Conservation (phyloP, 2,329 filamentous ascomycete genomes). For the Lecanicillium sp. region DNA sequence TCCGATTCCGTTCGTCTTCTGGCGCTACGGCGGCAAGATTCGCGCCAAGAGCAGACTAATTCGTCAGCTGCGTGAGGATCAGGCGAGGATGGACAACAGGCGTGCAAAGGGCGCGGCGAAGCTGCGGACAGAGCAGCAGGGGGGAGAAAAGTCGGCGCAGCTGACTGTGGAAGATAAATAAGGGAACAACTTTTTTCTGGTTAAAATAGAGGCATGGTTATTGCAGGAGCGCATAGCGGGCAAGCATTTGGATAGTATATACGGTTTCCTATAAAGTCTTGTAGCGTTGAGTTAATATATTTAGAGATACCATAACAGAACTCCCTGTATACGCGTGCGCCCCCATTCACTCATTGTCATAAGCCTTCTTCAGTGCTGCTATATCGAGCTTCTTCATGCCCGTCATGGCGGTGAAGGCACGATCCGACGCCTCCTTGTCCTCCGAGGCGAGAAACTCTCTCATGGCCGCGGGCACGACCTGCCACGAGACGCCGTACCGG, state of each 20-base stretch:
- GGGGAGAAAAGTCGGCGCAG: not conserved
- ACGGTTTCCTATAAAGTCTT: not conserved
- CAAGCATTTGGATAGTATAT: too few relatives aligned
- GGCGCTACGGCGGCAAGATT: constrained; percentile 46
- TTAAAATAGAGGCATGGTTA: too few relatives aligned
- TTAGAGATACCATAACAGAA: not conserved
- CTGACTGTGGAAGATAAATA: not conserved
- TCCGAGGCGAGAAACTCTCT: constrained; percentile 28
- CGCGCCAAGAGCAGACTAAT: constrained; percentile 40
- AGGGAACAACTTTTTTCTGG: too few relatives aligned
- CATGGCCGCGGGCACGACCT: constrained; percentile 36
- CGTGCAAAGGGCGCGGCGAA: constrained; percentile 7
- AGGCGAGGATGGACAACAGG: constrained; percentile 21
- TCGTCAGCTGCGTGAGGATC: constrained; percentile 32
- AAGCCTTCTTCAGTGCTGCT: constrained; percentile 6
- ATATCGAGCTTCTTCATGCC: constrained; percentile 14
- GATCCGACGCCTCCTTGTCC: constrained; percentile 25
- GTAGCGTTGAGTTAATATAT: constrained; percentile 4
- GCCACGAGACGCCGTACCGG: constrained; percentile 41
- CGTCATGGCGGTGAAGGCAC: constrained; percentile 18
- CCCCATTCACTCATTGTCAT: not conserved
- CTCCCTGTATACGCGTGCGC: too few relatives aligned
- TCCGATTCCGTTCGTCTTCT: constrained; percentile 71
- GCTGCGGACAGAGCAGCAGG: not conserved
- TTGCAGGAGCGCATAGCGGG: too few relatives aligned